Evolutionary conservation across 352 stramenopile genomes (phyloP), one percentile per base, ranked within the genome.

Genomic region (Phytophthora megakarya): DNA sequence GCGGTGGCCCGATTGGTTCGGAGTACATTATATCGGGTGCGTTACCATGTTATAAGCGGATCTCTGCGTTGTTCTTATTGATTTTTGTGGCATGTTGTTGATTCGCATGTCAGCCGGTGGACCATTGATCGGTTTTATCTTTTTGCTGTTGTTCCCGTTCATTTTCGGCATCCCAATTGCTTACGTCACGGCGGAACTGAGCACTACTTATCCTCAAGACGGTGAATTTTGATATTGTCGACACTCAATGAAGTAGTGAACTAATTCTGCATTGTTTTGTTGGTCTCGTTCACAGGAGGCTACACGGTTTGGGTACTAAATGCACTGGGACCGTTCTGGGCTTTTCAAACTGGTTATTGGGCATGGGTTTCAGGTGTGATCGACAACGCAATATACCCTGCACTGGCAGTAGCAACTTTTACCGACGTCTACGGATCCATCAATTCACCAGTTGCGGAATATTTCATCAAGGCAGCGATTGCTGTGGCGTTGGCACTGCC

Each of bases 301-400:
- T 97, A 89, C 65, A 92, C 96, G 8, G 83, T 93, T 7, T 98
- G 95, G 95, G 89, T 98, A 7, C 73, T 96, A 47, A 84, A 94
- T 61, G 90, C 93, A 0, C 96, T 97, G 78, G 93, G 93, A 12
- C 76, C 86, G 1, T 96, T 93, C 70, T 94, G 84, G 86, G 86
- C 69, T 8, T 95, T 91, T 55, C 83, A 93, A 65, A 81, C 84
- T 23, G 86, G 84, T 19, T 91, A 90, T 57, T 80, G 81, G 62
- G 81, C 74, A 16, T 98, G 93, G 92, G 73, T 98, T 28, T 86
- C 78, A 3, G 92, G 92, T 44, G 90, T 93, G 12, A 91, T 92
- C 39, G 92, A 98, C 77, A 98, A 97, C 72, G 86, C 92, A 12
- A 87, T 98, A 50, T 98, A 98, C 73, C 92, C 93, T 5, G 84